phyloP scores from a whole-genome alignment of 768 basidiomycete genomes.

The Pulveroboletus sp. region DNA sequence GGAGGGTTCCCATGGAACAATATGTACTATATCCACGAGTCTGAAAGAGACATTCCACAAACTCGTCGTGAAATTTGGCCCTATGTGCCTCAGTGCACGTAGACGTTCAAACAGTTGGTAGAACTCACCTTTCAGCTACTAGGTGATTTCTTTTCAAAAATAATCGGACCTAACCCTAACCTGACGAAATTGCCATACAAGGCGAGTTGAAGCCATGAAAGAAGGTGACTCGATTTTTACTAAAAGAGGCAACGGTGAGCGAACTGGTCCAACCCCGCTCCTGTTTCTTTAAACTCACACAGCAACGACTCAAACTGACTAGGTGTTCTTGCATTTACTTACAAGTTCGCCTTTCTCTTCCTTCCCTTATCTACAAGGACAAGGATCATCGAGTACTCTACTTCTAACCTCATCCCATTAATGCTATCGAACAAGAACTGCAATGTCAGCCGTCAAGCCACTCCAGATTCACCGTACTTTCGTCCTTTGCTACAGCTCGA shows the following conservation, averaged over 20 bases:
- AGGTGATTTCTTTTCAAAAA: too few relatives aligned
- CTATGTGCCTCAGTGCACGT: too few relatives aligned
- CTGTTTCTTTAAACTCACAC: conserved; percentile 22
- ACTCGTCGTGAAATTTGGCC: too few relatives aligned
- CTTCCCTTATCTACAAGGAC: conserved; percentile 22
- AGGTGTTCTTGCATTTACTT: conserved; percentile 33
- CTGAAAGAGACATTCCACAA: too few relatives aligned
- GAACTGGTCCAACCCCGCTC: conserved; percentile 11
- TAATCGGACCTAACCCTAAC: conserved; percentile 1
- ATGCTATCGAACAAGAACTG: conserved; percentile 27
- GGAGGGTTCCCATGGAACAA: too few relatives aligned
- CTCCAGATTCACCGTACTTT: conserved; percentile 20
- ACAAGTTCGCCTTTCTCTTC: conserved; percentile 22
- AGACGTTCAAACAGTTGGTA: too few relatives aligned
- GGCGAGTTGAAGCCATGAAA: conserved; percentile 2
- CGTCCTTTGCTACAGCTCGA: conserved; percentile 32
- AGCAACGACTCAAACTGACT: conserved; percentile 17
- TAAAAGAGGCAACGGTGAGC: conserved; percentile 9
- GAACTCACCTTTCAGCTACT: background rate
- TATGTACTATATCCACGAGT: too few relatives aligned
- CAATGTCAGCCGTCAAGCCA: conserved; percentile 22
- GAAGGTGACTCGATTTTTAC: conserved; percentile 22
- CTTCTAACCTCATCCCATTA: conserved; percentile 19
- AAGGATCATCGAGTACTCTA: conserved; percentile 16
- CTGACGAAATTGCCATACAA: conserved; percentile 10